phyloP scores from a whole-genome alignment of 768 basidiomycete species.

The Harrya chromipes region DNA sequence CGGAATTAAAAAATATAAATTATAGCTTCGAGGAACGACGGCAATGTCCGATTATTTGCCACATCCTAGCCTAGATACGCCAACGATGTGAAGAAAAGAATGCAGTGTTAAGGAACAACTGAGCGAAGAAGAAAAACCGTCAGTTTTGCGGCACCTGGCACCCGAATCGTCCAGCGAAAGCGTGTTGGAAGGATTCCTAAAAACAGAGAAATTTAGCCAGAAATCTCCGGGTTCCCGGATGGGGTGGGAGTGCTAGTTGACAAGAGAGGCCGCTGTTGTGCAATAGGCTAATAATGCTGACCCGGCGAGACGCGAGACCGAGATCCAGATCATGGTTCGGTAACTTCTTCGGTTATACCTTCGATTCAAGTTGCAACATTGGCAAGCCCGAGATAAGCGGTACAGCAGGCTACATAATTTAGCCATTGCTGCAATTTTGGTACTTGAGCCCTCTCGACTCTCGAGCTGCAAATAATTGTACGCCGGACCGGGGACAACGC shows the following conservation, averaged over 20 bases:
- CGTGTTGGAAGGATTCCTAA: background rate
- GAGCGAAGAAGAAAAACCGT: background rate
- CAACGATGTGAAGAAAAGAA: background rate
- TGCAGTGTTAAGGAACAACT: background rate
- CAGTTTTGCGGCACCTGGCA: background rate
- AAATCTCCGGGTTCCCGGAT: background rate
- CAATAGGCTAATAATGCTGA: background rate
- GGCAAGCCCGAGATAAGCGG: background rate
- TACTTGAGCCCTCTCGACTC: no score
- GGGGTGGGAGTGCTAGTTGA: background rate
- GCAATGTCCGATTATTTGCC: background rate
- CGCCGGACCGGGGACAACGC: no score
- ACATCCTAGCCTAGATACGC: background rate
- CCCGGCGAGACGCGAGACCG: background rate
- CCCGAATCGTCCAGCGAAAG: background rate
- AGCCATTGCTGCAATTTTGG: no score
- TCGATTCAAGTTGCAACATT: background rate
- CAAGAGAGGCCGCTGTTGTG: background rate
- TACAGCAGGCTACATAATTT: background rate
- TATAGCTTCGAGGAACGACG: background rate
- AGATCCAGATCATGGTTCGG: conserved; percentile 5
- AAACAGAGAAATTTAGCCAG: background rate
- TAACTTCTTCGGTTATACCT: background rate
- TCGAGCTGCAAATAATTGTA: no score
- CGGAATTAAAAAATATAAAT: no score